Evolutionary conservation across 495 filamentous ascomycete species (phyloP), one percentile per base, ranked within the genome.

Genomic region (Trichoderma asperelloides): DNA sequence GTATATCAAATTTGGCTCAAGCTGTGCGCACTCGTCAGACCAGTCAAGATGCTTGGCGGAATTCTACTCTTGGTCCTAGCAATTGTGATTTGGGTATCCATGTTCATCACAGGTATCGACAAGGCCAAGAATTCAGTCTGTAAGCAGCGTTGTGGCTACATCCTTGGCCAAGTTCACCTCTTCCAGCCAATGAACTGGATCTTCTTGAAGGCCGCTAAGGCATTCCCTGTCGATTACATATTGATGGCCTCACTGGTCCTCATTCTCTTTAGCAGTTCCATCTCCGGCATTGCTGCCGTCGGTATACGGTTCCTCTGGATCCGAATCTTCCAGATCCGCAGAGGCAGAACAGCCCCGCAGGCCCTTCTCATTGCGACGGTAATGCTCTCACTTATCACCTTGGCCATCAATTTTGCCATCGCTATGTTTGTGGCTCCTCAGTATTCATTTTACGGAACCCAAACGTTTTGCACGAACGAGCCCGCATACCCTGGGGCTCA

Each of bases 241-340:
- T 82, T 98, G 41, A 96, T 95, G 79, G 87, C 90, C 0, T 77
- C 93, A 0, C 78, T 98, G 15, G 86, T 95, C 16, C 78, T 97
- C 0, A 83, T 97, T 67, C 85, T 98, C 71, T 98, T 98, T 81
- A 84, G 81, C 79, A 87, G 88, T 75, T 92, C 91, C 23, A 86
- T 98, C 64, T 86, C 91, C 30, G 96, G 95, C 55, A 87, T 97
- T 49, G 88, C 92, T 37, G 84, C 85, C 28, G 83, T 98, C 64
- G 95, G 95, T 43, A 96, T 98, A 71, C 88, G 95, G 65, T 97
- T 98, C 82, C 83, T 98, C 62, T 98, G 96, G 96, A 78, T 98
- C 68, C 87, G 82, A 63, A 83, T 98, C 64, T 98, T 97, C 83
- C 87, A 89, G 73, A 91, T 98, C 72, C 86, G 93, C 66, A 90